Evolutionary conservation across 1,284 basidiomycete genomes (phyloP).

Genomic region (Boletus semigastroideus): DNA sequence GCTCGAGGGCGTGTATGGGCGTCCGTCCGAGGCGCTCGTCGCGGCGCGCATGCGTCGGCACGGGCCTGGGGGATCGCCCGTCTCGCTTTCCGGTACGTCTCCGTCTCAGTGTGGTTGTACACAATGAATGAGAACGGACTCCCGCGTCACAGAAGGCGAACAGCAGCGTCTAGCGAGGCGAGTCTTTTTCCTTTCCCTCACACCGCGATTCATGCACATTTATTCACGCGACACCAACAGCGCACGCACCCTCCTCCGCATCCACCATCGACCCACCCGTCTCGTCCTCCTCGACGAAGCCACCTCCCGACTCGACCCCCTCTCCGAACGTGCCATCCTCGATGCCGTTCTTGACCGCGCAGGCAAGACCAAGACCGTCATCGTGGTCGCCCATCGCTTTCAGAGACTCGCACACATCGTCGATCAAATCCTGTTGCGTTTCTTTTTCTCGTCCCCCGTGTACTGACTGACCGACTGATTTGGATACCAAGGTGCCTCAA

Average conservation of each 20-base stretch:
- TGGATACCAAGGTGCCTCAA: slow-evolving; percentile 56
- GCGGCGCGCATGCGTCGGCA: too few species aligned
- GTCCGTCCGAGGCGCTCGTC: slow-evolving; percentile 18
- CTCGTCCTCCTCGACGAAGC: slow-evolving; percentile 53
- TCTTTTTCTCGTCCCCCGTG: too few species aligned
- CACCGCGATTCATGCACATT: too few species aligned
- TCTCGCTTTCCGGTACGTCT: slow-evolving; percentile 31
- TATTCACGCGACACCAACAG: slow-evolving; percentile 15
- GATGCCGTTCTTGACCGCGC: slow-evolving; percentile 42
- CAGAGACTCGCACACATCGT: slow-evolving; percentile 61
- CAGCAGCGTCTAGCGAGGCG: slow-evolving; percentile 48
- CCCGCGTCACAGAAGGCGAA: slow-evolving; percentile 37
- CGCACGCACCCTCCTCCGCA: slow-evolving; percentile 44
- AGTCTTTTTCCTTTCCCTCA: too few species aligned
- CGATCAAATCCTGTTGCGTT: slow-evolving; percentile 55
- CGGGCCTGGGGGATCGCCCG: background rate
- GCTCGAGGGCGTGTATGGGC: slow-evolving; percentile 19
- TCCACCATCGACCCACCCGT: slow-evolving; percentile 40
- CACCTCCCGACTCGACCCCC: slow-evolving; percentile 51
- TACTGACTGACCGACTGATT: background rate
- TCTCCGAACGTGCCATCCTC: slow-evolving; percentile 51
- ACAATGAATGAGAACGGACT: too few species aligned
- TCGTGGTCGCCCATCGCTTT: slow-evolving; percentile 69
- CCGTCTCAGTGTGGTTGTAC: too few species aligned
- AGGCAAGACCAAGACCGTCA: slow-evolving; percentile 57